phyloP scores from a whole-genome alignment of 192 early-diverging fungal genomes.

The Backusella sp. region DNA sequence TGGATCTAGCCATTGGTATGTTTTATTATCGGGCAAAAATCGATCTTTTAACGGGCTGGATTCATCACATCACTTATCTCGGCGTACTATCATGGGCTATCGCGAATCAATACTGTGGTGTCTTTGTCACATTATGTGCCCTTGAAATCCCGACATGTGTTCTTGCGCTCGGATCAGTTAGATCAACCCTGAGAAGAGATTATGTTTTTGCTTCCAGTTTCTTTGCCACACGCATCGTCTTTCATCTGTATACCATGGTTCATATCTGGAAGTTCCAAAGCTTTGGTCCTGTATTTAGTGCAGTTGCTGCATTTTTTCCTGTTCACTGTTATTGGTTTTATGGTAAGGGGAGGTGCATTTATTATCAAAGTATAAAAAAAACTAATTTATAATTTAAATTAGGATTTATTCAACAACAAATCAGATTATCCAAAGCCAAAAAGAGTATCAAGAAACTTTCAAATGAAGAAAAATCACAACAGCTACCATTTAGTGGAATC shows the following conservation, averaged over 20 bases:
- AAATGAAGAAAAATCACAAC: not conserved
- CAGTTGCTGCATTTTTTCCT: slow-evolving; percentile 42
- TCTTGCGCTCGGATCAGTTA: slow-evolving; percentile 52
- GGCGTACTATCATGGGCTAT: slow-evolving; percentile 37
- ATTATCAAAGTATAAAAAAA: not conserved
- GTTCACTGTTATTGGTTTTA: slow-evolving; percentile 58
- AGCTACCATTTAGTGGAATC: not conserved
- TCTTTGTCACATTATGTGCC: slow-evolving; percentile 49
- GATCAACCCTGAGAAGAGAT: slow-evolving; percentile 48
- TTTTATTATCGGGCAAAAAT: slow-evolving; percentile 56
- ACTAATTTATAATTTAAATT: not conserved
- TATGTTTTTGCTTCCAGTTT: slow-evolving; percentile 51
- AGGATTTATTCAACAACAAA: slow-evolving; percentile 40
- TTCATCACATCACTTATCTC: slow-evolving; percentile 60
- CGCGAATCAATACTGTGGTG: slow-evolving; percentile 17
- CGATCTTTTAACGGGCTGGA: slow-evolving; percentile 53
- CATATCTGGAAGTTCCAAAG: slow-evolving; percentile 32
- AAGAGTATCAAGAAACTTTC: not conserved
- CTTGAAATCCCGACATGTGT: slow-evolving; percentile 61
- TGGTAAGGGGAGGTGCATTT: slow-evolving; percentile 16
- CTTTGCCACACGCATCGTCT: slow-evolving; percentile 52
- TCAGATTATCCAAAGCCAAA: slow-evolving; percentile 9
- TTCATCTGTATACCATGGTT: slow-evolving; percentile 46
- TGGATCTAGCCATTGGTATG: slow-evolving; percentile 54
- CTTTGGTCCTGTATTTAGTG: slow-evolving; percentile 30